These are phyloP conservation scores for Multifurca ochricompacta DNA, from an alignment of 768 basidiomycete genomes.

Conservation along the genomic window DNA sequence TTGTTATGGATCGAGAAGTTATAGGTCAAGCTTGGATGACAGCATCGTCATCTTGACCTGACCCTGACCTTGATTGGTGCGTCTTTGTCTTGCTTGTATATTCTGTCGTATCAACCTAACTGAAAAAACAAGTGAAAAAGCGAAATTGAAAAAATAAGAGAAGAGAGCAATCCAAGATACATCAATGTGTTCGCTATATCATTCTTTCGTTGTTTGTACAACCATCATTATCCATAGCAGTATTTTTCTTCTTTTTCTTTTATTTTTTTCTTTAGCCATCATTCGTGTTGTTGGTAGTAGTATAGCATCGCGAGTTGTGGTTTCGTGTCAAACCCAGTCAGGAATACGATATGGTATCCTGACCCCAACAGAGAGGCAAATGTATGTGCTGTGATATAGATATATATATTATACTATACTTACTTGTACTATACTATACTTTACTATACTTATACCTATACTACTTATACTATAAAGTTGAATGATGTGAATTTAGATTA, in stretches of 20 bases:
- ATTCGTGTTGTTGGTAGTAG: neutral
- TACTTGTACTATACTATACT: no score
- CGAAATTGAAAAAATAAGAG: neutral
- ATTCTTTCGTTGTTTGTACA: neutral
- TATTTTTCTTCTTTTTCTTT: neutral
- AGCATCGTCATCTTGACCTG: constrained; percentile 4
- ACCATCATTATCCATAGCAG: constrained; percentile 21
- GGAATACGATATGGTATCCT: neutral
- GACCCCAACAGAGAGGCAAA: no score
- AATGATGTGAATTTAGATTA: no score
- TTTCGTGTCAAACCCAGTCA: constrained; percentile 5
- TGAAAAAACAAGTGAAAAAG: neutral
- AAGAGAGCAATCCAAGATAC: neutral
- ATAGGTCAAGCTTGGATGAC: constrained; percentile 20
- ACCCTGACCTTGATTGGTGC: neutral
- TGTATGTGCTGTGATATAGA: no score
- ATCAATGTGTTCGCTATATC: neutral
- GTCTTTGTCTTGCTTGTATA: neutral
- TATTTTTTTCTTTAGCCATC: neutral
- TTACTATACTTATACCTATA: no score
- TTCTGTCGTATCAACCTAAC: neutral
- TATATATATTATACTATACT: no score
- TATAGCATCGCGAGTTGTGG: neutral
- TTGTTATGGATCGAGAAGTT: constrained; percentile 51
- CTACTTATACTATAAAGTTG: no score